Evolutionary conservation across 2,329 filamentous ascomycete species (phyloP).

Genomic region (Septoria linicola): DNA sequence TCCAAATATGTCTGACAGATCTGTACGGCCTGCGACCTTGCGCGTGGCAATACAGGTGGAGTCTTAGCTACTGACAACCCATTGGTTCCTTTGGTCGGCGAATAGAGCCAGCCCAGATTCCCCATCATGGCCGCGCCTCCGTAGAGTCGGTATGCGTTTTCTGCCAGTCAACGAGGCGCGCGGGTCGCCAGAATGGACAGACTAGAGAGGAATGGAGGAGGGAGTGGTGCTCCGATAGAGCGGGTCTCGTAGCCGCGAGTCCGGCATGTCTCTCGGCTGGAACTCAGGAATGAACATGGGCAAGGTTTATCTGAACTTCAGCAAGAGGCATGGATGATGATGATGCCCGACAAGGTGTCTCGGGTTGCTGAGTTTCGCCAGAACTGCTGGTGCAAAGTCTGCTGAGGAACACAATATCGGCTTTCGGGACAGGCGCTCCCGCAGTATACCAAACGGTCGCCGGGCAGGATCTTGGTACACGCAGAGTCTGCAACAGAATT

Average conservation of each 20-base stretch:
- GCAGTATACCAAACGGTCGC: background rate
- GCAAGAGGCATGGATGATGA: constrained; percentile 4
- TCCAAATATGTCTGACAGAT: too few relatives aligned
- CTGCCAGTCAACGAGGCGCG: constrained; percentile 6
- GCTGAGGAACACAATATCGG: background rate
- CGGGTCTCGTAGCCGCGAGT: background rate
- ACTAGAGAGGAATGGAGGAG: background rate
- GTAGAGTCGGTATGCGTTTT: constrained; percentile 5
- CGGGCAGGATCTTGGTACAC: too few relatives aligned
- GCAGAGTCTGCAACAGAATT: too few relatives aligned
- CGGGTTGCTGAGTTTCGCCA: background rate
- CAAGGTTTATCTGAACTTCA: constrained; percentile 10
- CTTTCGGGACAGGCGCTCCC: background rate
- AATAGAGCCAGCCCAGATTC: too few relatives aligned
- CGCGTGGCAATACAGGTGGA: too few relatives aligned
- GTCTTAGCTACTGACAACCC: too few relatives aligned
- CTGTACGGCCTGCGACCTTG: too few relatives aligned
- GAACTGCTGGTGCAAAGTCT: background rate
- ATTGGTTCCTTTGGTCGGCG: too few relatives aligned
- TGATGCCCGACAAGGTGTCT: constrained; percentile 1
- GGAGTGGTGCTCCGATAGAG: too few relatives aligned
- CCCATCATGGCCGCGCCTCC: background rate
- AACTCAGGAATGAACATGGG: background rate
- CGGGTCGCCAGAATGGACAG: constrained; percentile 5
- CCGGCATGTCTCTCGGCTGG: constrained; percentile 2